Base-by-base conservation (phyloP, 495 filamentous ascomycete species). In the Aspergillus bridgeri region DNA sequence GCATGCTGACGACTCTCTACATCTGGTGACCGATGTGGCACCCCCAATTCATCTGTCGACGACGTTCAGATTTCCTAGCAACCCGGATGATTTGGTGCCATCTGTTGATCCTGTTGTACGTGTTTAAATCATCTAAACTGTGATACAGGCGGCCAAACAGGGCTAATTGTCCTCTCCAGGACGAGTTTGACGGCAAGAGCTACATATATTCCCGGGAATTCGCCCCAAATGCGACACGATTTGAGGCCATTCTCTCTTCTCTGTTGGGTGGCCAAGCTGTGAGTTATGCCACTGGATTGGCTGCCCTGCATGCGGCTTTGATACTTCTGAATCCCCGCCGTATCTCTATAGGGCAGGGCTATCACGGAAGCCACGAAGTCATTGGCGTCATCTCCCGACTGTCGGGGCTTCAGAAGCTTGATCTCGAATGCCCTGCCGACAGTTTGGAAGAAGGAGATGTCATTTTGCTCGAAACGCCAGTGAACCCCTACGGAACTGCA, bases 291-390 rank as follows among this genome's bases (percentile, higher is more conserved):
- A 90, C 88, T 13, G 91, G 91, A 22, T 82, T 94, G n/a, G 79
- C 88, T 0, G 87, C 90, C 53, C 89, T 94, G 72, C 87, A 94
- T 73, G 90, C 88, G 15, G 70, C 89, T 21, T 74, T 94, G 20
- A 77, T 87, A 5, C 83, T 81, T 58, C 71, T 91, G 6, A 87
- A 89, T 68, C 91, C 91, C 1, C 79, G 79, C 29, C 82, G 83
- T 42, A 78, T 96, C 29, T 81, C 87, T 60, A 87, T 94, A 60
- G 83, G 83, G 29, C 82, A 75, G 24, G 89, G 88, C 20, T 95
- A 96, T 72, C 91, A 96, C 74, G 91, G 91, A 54, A 90, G 86
- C 71, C 89, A 93, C 72, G 89, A 85, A 57, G 84, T 92, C 15
- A 78, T 93, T 54, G 60, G 64, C 3, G 66, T 96, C 21, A 74